phyloP scores from a whole-genome alignment of 148 eudicot species.

The Suaeda aralocaspica region DNA sequence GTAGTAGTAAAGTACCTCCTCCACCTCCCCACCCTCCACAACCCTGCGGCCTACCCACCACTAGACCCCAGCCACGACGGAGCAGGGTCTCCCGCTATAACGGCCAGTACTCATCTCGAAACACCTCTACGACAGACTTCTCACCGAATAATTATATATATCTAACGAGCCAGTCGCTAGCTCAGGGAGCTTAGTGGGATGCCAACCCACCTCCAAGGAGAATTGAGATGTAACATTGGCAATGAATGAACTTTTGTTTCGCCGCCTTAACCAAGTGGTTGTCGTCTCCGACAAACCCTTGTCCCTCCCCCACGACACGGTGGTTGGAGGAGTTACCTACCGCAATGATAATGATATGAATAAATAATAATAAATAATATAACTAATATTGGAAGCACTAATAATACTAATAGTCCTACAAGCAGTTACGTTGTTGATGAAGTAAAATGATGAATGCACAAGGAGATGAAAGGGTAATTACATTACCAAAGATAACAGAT shows the following conservation, averaged over 20 bases:
- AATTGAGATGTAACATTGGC: constrained; percentile 49
- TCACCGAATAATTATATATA: constrained; percentile 55
- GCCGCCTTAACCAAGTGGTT: constrained; percentile 32
- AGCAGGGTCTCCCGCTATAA: constrained; percentile 50
- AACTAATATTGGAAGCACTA: background rate
- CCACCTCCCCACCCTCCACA: constrained; percentile 34
- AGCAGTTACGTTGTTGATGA: constrained; percentile 35
- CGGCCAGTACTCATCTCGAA: no score
- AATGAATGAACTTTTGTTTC: constrained; percentile 49
- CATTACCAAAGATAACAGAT: constrained; percentile 58
- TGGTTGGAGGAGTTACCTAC: background rate
- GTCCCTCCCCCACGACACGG: background rate
- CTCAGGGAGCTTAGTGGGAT: constrained; percentile 50
- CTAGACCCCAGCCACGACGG: constrained; percentile 34
- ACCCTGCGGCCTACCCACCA: constrained; percentile 30
- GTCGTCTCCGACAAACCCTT: constrained; percentile 1
- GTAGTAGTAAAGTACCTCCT: background rate
- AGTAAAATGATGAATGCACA: constrained; percentile 5
- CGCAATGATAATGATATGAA: background rate
- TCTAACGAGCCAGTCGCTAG: constrained; percentile 44
- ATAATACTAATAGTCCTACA: constrained; percentile 41
- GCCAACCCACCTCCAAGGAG: constrained; percentile 47
- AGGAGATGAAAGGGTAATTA: constrained; percentile 7
- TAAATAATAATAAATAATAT: background rate
- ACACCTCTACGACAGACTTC: constrained; percentile 56